Base-by-base conservation (phyloP, 176 grass and related monocot genomes). In the Carex pumila region DNA sequence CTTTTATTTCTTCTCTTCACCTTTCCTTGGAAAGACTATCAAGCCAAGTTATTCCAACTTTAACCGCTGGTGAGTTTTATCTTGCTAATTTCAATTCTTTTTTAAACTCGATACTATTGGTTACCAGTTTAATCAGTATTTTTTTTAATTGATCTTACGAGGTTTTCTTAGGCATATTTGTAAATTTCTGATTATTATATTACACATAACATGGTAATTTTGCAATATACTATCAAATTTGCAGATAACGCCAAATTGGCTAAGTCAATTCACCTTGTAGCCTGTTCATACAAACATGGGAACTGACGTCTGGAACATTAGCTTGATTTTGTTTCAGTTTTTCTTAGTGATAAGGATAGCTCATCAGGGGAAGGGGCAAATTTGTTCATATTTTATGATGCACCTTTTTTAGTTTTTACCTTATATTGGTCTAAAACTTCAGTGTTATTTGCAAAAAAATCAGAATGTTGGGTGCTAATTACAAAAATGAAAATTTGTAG, bases 1-100 rank as follows among this genome's bases (percentile, higher is more conserved):
- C 89, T 98, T 98, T 86, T 94, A 94, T 90, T 97, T 97, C 90
- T 97, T 97, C 70, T 97, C 94, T 4, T 92, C 90, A 14, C 92
- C 92, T 30, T 97, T 97, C 77, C 88, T 97, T 79, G 94, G 94
- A 67, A 94, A 93, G 83, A 94, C 90, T 72, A 94, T 97, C 83
- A 91, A 91, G 31, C 94, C 94, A 21, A 94, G 88, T 71, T 94
- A 94, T 85, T 97, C 94, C 34, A 97, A 94, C 88, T 97, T 97
- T 75, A 97, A 80, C 82, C 94, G 92, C 36, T 97, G 94, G 94
- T 94, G 92, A 68, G 94, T 79, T 52, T 69, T 57, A 5, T 0
- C 32, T 39, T 70, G 14, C 66, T 30, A 70, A 7, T 70, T 37
- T 70, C 36, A 68, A 43, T 43, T 7, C 47, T 76, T 76, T 55